These are phyloP conservation scores for Claviceps quebecensis DNA, from an alignment of 2,329 filamentous ascomycete genomes.

Conservation along the genomic window DNA sequence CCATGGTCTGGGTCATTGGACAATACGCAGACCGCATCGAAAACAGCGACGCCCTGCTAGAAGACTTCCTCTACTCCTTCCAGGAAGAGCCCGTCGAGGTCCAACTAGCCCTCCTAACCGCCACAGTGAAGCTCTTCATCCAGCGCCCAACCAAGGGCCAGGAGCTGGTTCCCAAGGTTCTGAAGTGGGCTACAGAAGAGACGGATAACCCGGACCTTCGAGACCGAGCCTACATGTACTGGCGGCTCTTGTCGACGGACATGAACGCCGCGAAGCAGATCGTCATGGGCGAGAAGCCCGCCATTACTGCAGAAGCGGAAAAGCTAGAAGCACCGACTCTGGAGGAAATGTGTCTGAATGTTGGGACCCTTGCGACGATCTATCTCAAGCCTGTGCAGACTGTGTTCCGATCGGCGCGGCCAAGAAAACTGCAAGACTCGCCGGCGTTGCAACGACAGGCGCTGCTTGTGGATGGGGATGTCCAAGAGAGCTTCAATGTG, in stretches of 20 bases:
- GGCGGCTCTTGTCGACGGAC: slow-evolving; percentile 87
- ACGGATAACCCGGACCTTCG: slow-evolving; percentile 97
- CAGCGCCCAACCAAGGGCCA: slow-evolving; percentile 91
- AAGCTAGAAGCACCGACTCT: slow-evolving; percentile 81
- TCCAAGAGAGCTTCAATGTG: slow-evolving; percentile 46
- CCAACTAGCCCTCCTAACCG: slow-evolving; percentile 83
- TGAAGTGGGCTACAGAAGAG: slow-evolving; percentile 98
- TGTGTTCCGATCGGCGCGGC: slow-evolving; percentile 81
- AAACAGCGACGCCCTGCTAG: slow-evolving; percentile 83
- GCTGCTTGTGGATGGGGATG: slow-evolving; percentile 38
- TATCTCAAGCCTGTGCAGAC: slow-evolving; percentile 97
- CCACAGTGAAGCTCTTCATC: slow-evolving; percentile 95
- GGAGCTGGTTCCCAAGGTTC: slow-evolving; percentile 79
- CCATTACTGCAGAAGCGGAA: slow-evolving; percentile 92
- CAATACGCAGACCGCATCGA: slow-evolving; percentile 97
- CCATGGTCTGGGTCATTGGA: slow-evolving; percentile 98
- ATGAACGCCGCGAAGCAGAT: slow-evolving; percentile 73
- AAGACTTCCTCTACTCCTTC: slow-evolving; percentile 91
- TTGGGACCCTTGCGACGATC: slow-evolving; percentile 90
- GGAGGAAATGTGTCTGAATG: slow-evolving; percentile 93
- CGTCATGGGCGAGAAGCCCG: slow-evolving; percentile 94
- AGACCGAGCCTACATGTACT: slow-evolving; percentile 98
- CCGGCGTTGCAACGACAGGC: slow-evolving; percentile 70
- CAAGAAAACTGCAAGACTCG: slow-evolving; percentile 64
- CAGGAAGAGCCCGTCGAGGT: slow-evolving; percentile 91